phyloP scores from a whole-genome alignment of 495 filamentous ascomycete species.

The Xylaria venustula region DNA sequence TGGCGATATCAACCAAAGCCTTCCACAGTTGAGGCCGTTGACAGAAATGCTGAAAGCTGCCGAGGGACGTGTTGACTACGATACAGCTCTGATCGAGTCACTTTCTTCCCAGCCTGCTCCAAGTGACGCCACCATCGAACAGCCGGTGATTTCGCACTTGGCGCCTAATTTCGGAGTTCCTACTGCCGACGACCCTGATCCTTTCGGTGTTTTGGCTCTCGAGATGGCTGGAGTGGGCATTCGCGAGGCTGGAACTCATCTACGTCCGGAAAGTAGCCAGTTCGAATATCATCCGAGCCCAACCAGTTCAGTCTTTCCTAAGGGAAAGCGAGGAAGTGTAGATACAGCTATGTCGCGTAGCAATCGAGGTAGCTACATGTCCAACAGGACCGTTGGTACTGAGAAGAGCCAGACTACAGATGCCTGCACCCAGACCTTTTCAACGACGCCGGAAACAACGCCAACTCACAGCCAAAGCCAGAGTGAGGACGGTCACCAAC shows the following conservation, averaged over 20 bases:
- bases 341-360: conserved; percentile 60
- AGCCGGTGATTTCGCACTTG: conserved; percentile 25
- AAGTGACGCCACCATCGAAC: conserved; percentile 65
- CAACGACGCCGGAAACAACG: conserved; percentile 49
- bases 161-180: conserved; percentile 69
- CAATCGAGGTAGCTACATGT: conserved; percentile 66
- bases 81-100: conserved; percentile 51
- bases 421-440: conserved; percentile 51
- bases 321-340: conserved; percentile 66
- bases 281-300: conserved; percentile 80
- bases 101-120: conserved; percentile 62
- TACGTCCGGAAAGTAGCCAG: conserved; percentile 65
- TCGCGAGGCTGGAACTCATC: conserved; percentile 73
- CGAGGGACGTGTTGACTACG: conserved; percentile 73
- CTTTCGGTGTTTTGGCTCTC: conserved; percentile 81
- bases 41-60: conserved; percentile 81
- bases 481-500: conserved; percentile 44
- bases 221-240: conserved; percentile 84
- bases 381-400: conserved; percentile 52
- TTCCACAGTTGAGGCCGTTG: conserved; percentile 62
- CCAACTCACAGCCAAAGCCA: conserved; percentile 43
- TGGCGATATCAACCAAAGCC: conserved; percentile 69
- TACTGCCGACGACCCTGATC: conserved; percentile 75
- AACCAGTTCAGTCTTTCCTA: conserved; percentile 70
- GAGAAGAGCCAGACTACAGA: conserved; percentile 63